Evolutionary conservation across 2,329 filamentous ascomycete species (phyloP).

Genomic region (Cladophialophora bantiana): DNA sequence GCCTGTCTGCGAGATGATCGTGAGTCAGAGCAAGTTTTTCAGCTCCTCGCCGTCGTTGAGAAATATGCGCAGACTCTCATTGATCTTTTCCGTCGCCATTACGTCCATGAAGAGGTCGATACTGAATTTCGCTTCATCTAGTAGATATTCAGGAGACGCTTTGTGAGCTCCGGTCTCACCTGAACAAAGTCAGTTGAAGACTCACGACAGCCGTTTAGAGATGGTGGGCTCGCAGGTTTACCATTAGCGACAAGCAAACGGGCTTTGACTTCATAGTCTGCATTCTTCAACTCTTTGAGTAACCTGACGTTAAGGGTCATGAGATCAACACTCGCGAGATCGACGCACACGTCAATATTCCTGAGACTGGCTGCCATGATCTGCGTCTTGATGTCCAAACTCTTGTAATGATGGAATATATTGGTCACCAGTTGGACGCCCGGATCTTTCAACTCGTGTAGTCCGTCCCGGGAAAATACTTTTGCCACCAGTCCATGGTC

Average conservation of each 20-base stretch:
- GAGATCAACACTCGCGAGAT: constrained; percentile 1
- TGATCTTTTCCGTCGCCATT: constrained; percentile 5
- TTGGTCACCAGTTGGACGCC: constrained; percentile 4
- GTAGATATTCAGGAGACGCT: constrained; percentile 5
- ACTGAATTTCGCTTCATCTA: constrained; percentile 1
- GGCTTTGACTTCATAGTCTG: neutral
- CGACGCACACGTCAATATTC: neutral
- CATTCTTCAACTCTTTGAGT: constrained; percentile 5
- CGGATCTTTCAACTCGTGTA: constrained; percentile 1
- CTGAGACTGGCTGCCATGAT: constrained; percentile 10
- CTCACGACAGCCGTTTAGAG: no score
- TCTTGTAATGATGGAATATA: constrained; percentile 3
- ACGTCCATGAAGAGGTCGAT: neutral
- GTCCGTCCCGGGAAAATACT: neutral
- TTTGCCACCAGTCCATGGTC: constrained; percentile 11
- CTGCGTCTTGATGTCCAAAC: neutral
- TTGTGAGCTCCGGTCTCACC: neutral
- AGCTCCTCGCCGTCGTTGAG: neutral
- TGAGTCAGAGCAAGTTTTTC: neutral
- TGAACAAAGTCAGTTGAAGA: neutral
- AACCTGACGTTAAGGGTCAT: constrained; percentile 3
- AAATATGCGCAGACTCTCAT: constrained; percentile 3
- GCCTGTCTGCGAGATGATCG: neutral
- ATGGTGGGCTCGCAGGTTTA: neutral
- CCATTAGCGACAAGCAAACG: neutral